Conservation (phyloP, 2,329 filamentous ascomycete genomes). For the Trichoderma semiorbis region DNA sequence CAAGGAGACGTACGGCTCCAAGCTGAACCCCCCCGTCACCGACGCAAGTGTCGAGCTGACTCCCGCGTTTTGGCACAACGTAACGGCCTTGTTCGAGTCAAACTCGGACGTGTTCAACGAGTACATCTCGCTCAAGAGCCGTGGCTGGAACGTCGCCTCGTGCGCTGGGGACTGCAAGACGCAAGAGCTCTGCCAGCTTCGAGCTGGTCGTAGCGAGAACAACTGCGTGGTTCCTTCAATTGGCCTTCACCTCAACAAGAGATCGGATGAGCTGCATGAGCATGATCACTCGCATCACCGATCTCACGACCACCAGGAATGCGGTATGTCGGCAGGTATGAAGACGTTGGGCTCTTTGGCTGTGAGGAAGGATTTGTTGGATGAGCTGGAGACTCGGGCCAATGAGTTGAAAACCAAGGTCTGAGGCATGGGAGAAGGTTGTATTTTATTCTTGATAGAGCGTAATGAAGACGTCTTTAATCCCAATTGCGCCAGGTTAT, state of each 20-base stretch:
- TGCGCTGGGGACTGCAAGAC: conserved; percentile 44
- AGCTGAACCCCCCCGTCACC: conserved; percentile 40
- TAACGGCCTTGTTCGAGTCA: conserved; percentile 47
- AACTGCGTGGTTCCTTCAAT: conserved; percentile 44
- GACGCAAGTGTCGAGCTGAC: conserved; percentile 44
- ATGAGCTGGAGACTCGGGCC: conserved; percentile 23
- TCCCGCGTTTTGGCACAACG: conserved; percentile 57
- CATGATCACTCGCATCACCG: conserved; percentile 20
- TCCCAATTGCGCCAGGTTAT: neutral
- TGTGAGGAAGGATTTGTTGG: conserved; percentile 25
- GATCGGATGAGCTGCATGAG: conserved; percentile 23
- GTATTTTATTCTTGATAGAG: neutral
- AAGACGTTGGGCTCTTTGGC: conserved; percentile 28
- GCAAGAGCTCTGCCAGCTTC: conserved; percentile 49
- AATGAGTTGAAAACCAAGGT: neutral
- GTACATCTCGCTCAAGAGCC: conserved; percentile 46
- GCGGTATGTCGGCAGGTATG: conserved; percentile 29
- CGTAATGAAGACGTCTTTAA: neutral
- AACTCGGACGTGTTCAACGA: conserved; percentile 42
- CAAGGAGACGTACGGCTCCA: conserved; percentile 49
- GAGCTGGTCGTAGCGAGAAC: conserved; percentile 50
- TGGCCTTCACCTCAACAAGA: conserved; percentile 35
- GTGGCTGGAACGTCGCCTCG: conserved; percentile 40
- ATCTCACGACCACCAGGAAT: conserved; percentile 26
- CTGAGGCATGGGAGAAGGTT: neutral